phyloP scores from a whole-genome alignment of 805 yeast species.

The Yarrowia yakushimensis region DNA sequence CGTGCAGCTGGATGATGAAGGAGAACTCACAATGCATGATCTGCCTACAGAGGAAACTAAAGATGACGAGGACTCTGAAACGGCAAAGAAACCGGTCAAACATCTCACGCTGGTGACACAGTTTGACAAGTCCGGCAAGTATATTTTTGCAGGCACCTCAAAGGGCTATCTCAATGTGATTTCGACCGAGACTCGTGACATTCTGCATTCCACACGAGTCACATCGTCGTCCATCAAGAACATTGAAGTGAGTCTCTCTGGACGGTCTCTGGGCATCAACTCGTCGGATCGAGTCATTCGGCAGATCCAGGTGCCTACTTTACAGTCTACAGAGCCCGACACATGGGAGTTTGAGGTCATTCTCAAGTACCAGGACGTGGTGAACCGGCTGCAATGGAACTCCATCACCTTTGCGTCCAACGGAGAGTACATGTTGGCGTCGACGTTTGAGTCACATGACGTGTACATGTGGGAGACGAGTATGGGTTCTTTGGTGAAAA shows the following conservation, averaged over 20 bases:
- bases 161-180: constrained; percentile 69
- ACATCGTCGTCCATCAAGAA: constrained; percentile 70
- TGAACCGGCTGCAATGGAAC: constrained; percentile 86
- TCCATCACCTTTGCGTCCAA: constrained; percentile 67
- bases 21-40: constrained; percentile 7
- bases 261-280: constrained; percentile 35
- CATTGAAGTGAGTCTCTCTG: constrained; percentile 69
- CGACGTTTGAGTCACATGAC: constrained; percentile 85
- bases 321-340: constrained; percentile 38
- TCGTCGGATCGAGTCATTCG: constrained; percentile 38
- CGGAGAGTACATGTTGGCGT: constrained; percentile 82
- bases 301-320: constrained; percentile 34
- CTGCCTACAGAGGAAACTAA: constrained; percentile 20
- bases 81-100: constrained; percentile 30
- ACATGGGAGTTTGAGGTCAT: constrained; percentile 59
- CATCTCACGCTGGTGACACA: constrained; percentile 49
- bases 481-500: constrained; percentile 83
- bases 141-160: constrained; percentile 70
- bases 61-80: background rate
- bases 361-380: constrained; percentile 85
- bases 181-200: constrained; percentile 31
- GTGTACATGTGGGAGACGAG: constrained; percentile 90
- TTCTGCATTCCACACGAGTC: constrained; percentile 52
- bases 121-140: constrained; percentile 53
- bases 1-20: constrained; percentile 41